Base-by-base conservation (phyloP, 2,329 filamentous ascomycete species). In the Onygenales sp. region DNA sequence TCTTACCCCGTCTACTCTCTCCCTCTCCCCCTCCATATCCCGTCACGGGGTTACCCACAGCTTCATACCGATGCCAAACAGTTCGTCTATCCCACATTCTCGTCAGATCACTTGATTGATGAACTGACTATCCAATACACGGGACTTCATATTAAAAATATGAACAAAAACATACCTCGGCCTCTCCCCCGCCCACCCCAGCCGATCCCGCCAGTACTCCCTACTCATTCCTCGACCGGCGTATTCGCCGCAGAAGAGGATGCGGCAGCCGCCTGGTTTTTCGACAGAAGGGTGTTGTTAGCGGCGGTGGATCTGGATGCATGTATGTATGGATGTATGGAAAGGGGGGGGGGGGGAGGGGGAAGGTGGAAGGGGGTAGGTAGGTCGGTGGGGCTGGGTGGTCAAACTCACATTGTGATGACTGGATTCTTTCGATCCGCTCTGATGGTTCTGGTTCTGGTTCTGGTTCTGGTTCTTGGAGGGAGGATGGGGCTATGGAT, bases 161-260 rank as follows among this genome's bases (percentile, higher is more conserved):
- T 36, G 40, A n/a, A n/a, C n/a, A n/a, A n/a, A 17, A 31, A 14
- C 57, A 50, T 44, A 58, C 57, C 5, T 8, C 42, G 34, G 27
- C 36, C 55, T 52, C 5, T 54, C 50, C 21, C 57, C 56, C 6
- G 51, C 13, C 57, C 57, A 59, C 14, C 57, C 57, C 36, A 59
- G 34, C 10, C 52, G 49, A 33, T 52, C 37, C 3, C 57, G 57
- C 57, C 57, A 59, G 17, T 54, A 53, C 31, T 50, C 52, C 7
- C 11, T 40, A 9, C 43, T 39, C 43, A 47, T 34, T 8, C 56
- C 56, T 40, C 42, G 55, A 13, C 52, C 55, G 14, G 31, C 6
- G 49, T 56, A 52, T 9, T 46, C 17, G 10, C 57, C 55, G 37
- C 42, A 27, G 45, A 59, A 49, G 43, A 56, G 27, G 40, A 56